phyloP scores from a whole-genome alignment of 805 yeast genomes.

The Starmerella cellae region DNA sequence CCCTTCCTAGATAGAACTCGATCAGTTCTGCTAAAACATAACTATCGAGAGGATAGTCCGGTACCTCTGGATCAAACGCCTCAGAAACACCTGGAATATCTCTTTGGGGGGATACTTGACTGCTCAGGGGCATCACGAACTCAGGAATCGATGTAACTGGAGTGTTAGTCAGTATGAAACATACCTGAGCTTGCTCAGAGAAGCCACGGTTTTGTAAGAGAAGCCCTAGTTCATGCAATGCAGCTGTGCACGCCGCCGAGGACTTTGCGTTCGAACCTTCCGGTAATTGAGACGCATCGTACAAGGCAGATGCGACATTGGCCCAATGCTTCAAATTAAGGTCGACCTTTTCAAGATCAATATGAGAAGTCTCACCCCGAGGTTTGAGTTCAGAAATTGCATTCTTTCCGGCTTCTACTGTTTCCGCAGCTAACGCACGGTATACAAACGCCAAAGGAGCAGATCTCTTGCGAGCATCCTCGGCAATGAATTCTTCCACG shows the following conservation, averaged over 20 bases:
- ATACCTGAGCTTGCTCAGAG: conserved; percentile 32
- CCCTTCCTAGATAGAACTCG: conserved; percentile 36
- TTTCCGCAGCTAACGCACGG: conserved; percentile 45
- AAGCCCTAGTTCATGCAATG: conserved; percentile 29
- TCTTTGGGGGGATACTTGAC: conserved; percentile 7
- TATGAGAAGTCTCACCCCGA: conserved; percentile 22
- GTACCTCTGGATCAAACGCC: too few species aligned
- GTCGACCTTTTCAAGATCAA: conserved; percentile 10
- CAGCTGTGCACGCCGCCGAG: conserved; percentile 11
- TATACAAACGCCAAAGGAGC: conserved; percentile 41
- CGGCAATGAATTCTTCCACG: conserved; percentile 44
- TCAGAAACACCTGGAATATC: conserved; percentile 1
- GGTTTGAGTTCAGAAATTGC: conserved; percentile 39
- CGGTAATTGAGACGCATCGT: conserved; percentile 16
- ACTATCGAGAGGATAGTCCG: conserved; percentile 28
- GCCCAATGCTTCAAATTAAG: conserved; percentile 25
- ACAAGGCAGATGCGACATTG: conserved; percentile 22
- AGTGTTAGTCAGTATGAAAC: conserved; percentile 24
- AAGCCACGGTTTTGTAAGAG: conserved; percentile 29
- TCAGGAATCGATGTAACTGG: conserved; percentile 23
- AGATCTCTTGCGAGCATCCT: conserved; percentile 32
- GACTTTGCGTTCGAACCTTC: not conserved
- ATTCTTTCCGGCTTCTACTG: conserved; percentile 32
- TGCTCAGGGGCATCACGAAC: conserved; percentile 21
- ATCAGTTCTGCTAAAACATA: conserved; percentile 54